A percentile compares a stretch with the other conserved stretches of the same genome.
phyloP scores from a whole-genome alignment of 1,284 basidiomycete genomes.

The Singerocomus inundabilis region DNA sequence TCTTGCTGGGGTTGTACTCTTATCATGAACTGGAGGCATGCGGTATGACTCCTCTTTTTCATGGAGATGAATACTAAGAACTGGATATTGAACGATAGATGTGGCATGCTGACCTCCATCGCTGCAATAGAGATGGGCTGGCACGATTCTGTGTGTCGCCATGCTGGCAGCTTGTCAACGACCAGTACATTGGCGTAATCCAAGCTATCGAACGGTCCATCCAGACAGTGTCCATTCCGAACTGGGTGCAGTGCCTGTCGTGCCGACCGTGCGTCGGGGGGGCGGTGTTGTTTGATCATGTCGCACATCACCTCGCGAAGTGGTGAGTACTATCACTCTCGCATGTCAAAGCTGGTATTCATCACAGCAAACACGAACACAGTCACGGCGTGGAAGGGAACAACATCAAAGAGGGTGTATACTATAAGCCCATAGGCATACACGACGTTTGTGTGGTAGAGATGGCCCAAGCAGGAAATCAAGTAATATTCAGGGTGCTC shows the following conservation, averaged over 20 bases:
- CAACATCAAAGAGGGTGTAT: constrained; percentile 6
- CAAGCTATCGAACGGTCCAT: constrained; percentile 10
- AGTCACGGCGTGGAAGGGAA: constrained; percentile 16
- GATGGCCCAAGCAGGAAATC: constrained; percentile 5
- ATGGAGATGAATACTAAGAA: not conserved
- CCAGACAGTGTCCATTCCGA: constrained; percentile 5
- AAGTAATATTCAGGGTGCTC: constrained; percentile 11
- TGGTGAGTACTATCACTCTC: constrained; percentile 5
- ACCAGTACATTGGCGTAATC: constrained; percentile 16
- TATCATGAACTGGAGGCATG: constrained; percentile 18
- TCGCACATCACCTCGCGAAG: not conserved
- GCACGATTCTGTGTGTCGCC: constrained; percentile 4
- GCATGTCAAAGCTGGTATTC: not conserved
- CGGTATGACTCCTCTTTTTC: constrained; percentile 7
- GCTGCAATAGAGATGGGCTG: constrained; percentile 5
- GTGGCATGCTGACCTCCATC: constrained; percentile 13
- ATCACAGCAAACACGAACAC: not conserved
- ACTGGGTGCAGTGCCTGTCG: constrained; percentile 14
- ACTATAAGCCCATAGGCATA: constrained; percentile 15
- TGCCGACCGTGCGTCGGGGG: constrained; percentile 16
- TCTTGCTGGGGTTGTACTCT: constrained; percentile 4
- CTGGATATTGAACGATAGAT: constrained; percentile 9
- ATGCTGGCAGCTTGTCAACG: constrained; percentile 15
- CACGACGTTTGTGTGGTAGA: constrained; percentile 18
- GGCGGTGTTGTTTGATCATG: not conserved